Conservation (phyloP, 352 stramenopile species). For the Phytophthora pseudosyringae region DNA sequence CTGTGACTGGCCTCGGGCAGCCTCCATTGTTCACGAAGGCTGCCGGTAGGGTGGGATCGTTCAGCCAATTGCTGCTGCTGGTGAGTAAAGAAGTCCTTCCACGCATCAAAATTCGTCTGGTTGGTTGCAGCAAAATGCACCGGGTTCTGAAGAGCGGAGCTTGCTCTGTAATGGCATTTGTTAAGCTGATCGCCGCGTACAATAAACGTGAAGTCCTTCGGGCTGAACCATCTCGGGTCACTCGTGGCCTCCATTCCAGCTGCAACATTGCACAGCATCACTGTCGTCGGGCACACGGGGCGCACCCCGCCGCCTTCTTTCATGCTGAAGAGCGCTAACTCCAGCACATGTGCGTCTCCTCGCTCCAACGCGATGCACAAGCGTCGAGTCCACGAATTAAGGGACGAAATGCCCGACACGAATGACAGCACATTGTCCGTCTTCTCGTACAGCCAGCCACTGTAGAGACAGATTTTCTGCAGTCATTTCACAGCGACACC, state of each 20-base stretch:
- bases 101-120: slow-evolving; percentile 50
- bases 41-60: neutral
- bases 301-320: slow-evolving; percentile 45
- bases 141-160: slow-evolving; percentile 37
- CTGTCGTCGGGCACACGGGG: slow-evolving; percentile 57
- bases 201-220: slow-evolving; percentile 67
- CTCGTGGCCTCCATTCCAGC: slow-evolving; percentile 46
- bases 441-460: slow-evolving; percentile 70
- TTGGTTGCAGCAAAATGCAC: slow-evolving; percentile 71
- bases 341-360: slow-evolving; percentile 59
- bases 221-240: slow-evolving; percentile 79
- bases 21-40: slow-evolving; percentile 17
- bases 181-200: slow-evolving; percentile 45
- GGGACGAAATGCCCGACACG: slow-evolving; percentile 59
- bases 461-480: slow-evolving; percentile 64
- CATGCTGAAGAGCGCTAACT: slow-evolving; percentile 79
- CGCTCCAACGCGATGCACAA: slow-evolving; percentile 79
- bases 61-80: slow-evolving; percentile 51
- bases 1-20: neutral
- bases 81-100: slow-evolving; percentile 65
- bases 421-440: slow-evolving; percentile 69
- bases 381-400: slow-evolving; percentile 68
- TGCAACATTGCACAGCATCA: slow-evolving; percentile 69
- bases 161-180: slow-evolving; percentile 44
- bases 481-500: slow-evolving; percentile 1